Conservation (phyloP, 129 eudicot species). For the Gnaphalium uliginosum region DNA sequence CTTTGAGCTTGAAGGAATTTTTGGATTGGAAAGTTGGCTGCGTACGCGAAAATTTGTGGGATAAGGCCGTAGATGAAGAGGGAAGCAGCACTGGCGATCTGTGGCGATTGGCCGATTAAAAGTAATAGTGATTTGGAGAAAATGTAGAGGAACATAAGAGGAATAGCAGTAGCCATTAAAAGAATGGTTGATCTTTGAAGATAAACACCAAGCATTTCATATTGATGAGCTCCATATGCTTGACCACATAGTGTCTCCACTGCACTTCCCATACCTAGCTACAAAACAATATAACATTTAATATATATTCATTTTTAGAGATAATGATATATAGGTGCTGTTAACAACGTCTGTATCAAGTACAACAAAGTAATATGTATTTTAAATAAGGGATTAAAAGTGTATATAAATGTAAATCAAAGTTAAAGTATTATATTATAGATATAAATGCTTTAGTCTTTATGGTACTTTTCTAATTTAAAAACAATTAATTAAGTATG, state of each 20-base stretch:
- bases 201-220: slow-evolving; percentile 48
- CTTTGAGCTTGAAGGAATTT: slow-evolving; percentile 63
- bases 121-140: slow-evolving; percentile 45
- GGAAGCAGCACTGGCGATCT: slow-evolving; percentile 47
- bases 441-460: too few species aligned
- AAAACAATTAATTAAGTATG: too few species aligned
- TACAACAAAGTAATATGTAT: too few species aligned
- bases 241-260: slow-evolving; percentile 61
- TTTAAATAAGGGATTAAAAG: too few species aligned
- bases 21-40: slow-evolving; percentile 50
- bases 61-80: slow-evolving; percentile 54
- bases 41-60: slow-evolving; percentile 60
- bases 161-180: slow-evolving; percentile 38
- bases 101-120: slow-evolving; percentile 43
- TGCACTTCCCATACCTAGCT: slow-evolving; percentile 65
- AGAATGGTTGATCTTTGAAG: slow-evolving; percentile 57
- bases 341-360: too few species aligned
- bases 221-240: slow-evolving; percentile 57
- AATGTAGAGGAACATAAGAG: slow-evolving; percentile 47
- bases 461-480: too few species aligned
- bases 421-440: too few species aligned
- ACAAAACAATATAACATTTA: neutral
- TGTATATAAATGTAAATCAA: too few species aligned
- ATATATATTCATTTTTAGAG: neutral
- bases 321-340: too few species aligned